Percentiles rank a stretch among this genome's conserved stretches.
These are phyloP conservation scores for Linnemannia exigua DNA, from an alignment of 192 early-diverging fungal genomes.

Conservation along the genomic window DNA sequence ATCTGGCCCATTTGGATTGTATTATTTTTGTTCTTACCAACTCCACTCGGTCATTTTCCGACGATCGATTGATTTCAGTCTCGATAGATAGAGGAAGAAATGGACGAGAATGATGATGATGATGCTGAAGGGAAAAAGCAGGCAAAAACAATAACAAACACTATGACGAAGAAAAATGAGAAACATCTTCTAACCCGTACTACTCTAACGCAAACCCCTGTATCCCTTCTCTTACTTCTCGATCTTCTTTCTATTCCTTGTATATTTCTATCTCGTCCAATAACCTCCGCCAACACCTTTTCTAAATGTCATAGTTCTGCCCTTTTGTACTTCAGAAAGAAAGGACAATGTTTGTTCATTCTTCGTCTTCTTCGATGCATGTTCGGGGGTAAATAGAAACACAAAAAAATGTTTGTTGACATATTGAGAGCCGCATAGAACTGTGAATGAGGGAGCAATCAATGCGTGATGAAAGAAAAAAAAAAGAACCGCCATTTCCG, in stretches of 20 bases:
- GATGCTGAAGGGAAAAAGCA: constrained; percentile 24
- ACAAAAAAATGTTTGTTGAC: constrained; percentile 6
- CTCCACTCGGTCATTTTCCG: background rate
- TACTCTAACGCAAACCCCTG: background rate
- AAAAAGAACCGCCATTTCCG: too few relatives aligned
- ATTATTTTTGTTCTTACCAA: background rate
- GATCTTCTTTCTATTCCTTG: background rate
- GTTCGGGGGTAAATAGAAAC: background rate
- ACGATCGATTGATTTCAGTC: background rate
- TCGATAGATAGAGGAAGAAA: background rate
- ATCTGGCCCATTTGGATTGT: background rate
- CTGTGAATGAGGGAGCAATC: background rate
- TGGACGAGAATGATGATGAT: background rate
- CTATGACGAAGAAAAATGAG: background rate
- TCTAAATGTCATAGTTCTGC: background rate
- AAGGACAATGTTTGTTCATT: background rate
- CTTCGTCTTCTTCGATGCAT: background rate
- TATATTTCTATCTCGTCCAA: background rate
- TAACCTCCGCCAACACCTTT: background rate
- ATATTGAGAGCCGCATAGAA: background rate
- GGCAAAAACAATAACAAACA: background rate
- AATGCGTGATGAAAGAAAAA: background rate
- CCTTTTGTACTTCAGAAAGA: background rate
- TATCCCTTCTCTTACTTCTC: background rate
- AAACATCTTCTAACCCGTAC: constrained; percentile 1